A percentile compares a stretch with the other conserved stretches of the same genome.
Conservation (phyloP, 169 alveolate genomes). For the Plasmodium yoelii region DNA sequence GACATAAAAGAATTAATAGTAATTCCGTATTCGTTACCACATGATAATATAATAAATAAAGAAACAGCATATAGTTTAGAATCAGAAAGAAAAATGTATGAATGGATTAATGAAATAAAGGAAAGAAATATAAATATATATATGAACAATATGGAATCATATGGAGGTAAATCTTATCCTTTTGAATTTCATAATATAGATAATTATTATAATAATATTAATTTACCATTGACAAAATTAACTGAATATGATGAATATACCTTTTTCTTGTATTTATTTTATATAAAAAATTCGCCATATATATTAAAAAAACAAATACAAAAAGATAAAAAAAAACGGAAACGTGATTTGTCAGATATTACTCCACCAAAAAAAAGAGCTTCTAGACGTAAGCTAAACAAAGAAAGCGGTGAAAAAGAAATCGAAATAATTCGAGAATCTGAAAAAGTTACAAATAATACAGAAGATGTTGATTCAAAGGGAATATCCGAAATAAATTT, state of each 20-base stretch:
- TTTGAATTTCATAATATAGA: constrained; percentile 68
- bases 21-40: constrained; percentile 36
- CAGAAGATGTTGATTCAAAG: constrained; percentile 6
- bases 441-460: constrained; percentile 27
- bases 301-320: constrained; percentile 69
- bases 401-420: constrained; percentile 25
- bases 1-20: constrained; percentile 64
- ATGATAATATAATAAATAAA: constrained; percentile 29
- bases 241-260: constrained; percentile 69
- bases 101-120: constrained; percentile 55
- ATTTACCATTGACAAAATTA: constrained; percentile 44
- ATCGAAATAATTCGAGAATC: constrained; percentile 8
- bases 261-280: constrained; percentile 68
- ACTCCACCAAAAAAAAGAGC: constrained; percentile 59
- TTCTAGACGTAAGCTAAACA: constrained; percentile 52
- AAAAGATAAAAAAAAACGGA: constrained; percentile 67
- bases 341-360: constrained; percentile 54
- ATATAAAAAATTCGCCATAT: constrained; percentile 55
- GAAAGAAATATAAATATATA: constrained; percentile 29
- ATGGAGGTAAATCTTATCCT: constrained; percentile 63
- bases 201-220: constrained; percentile 28
- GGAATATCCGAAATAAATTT: constrained; percentile 6
- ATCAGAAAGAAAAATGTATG: constrained; percentile 20
- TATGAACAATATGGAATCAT: constrained; percentile 64
- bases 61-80: constrained; percentile 15